Percentiles rank a stretch among this genome's conserved stretches.
Conservation (phyloP, 1,284 basidiomycete species). For the Ceratobasidium sp. region DNA sequence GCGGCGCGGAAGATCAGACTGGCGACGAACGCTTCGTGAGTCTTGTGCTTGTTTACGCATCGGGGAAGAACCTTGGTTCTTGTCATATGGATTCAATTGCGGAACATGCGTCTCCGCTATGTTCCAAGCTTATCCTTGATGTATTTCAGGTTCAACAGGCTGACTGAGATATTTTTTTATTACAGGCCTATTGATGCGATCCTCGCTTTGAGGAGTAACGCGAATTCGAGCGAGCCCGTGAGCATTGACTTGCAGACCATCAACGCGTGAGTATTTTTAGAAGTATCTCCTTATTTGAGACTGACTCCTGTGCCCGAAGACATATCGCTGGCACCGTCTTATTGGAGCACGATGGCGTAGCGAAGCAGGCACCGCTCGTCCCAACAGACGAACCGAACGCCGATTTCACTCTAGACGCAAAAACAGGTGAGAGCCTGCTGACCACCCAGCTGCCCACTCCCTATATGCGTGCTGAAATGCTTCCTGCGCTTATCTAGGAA, state of each 20-base stretch:
- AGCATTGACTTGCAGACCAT: slow-evolving; percentile 34
- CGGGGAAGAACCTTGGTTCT: too few species aligned
- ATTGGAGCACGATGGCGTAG: slow-evolving; percentile 36
- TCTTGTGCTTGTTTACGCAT: too few species aligned
- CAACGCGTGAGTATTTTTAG: slow-evolving; percentile 25
- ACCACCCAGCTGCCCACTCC: too few species aligned
- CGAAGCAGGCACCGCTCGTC: not conserved
- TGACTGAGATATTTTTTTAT: not conserved
- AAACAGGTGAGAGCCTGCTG: slow-evolving; percentile 23
- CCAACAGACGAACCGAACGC: slow-evolving; percentile 5
- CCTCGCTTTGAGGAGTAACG: slow-evolving; percentile 23
- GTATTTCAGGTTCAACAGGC: not conserved
- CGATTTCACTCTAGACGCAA: slow-evolving; percentile 29
- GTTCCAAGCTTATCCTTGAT: not conserved
- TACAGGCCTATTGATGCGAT: slow-evolving; percentile 31
- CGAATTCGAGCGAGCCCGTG: slow-evolving; percentile 31
- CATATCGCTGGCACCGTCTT: slow-evolving; percentile 39
- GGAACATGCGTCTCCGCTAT: slow-evolving; percentile 32
- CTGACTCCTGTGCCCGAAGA: slow-evolving; percentile 3
- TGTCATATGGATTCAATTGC: not conserved
- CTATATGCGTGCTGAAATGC: slow-evolving; percentile 22
- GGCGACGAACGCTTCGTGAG: slow-evolving; percentile 38
- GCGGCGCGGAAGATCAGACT: slow-evolving; percentile 19
- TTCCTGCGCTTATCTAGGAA: not conserved
- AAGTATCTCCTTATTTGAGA: not conserved